Conservation (phyloP, 306 rosid species). For the Rosa chinensis region DNA sequence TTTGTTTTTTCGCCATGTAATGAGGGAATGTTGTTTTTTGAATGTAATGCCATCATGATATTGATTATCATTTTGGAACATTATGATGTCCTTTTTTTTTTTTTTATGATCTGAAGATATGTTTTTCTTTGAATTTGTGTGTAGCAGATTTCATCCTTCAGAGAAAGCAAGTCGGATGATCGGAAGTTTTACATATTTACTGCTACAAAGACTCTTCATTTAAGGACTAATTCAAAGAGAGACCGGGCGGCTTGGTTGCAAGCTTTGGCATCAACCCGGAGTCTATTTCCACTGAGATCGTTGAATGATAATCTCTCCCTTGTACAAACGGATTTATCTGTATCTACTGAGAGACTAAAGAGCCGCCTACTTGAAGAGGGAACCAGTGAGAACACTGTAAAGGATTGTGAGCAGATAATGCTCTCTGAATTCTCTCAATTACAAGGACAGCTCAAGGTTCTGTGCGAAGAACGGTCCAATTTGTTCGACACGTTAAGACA, state of each 20-base stretch:
- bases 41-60: background rate
- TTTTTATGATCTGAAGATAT: constrained; percentile 3
- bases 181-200: constrained; percentile 78
- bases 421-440: constrained; percentile 75
- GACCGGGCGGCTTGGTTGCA: constrained; percentile 91
- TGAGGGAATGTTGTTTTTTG: background rate
- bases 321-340: constrained; percentile 56
- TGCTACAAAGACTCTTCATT: constrained; percentile 93
- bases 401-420: constrained; percentile 92
- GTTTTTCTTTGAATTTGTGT: background rate
- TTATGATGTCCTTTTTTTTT: background rate
- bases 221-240: constrained; percentile 78
- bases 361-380: constrained; percentile 78
- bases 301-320: constrained; percentile 51
- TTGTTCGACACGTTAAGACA: constrained; percentile 83
- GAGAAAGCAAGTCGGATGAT: constrained; percentile 96
- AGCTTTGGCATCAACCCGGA: constrained; percentile 75
- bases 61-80: background rate
- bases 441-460: constrained; percentile 59
- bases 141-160: constrained; percentile 71
- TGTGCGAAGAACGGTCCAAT: constrained; percentile 68
- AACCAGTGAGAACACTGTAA: constrained; percentile 55
- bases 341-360: constrained; percentile 72
- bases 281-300: constrained; percentile 52
- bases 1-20: background rate